Percentiles rank a stretch among this genome's conserved stretches.
Conservation (phyloP, 805 yeast species). For the Kazachstania viticola region DNA sequence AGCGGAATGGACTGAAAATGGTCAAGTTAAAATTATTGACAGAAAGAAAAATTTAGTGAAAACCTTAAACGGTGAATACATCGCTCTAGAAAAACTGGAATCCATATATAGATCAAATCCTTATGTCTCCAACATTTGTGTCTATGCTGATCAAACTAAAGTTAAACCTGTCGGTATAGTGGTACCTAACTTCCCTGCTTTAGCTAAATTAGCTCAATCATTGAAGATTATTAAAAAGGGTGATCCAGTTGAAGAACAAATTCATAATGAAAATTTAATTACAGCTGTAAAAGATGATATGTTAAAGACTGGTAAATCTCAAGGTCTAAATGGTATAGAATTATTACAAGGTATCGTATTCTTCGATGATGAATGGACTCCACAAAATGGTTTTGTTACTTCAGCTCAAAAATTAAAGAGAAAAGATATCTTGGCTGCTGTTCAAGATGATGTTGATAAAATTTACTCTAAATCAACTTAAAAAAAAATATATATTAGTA, state of each 20-base stretch:
- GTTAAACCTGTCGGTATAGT: constrained; percentile 90
- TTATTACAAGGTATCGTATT: constrained; percentile 68
- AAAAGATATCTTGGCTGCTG: constrained; percentile 68
- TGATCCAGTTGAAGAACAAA: constrained; percentile 37
- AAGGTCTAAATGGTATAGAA: constrained; percentile 80
- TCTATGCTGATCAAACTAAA: constrained; percentile 79
- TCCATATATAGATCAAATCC: constrained; percentile 78
- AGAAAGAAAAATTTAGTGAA: constrained; percentile 93
- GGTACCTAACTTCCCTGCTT: constrained; percentile 60
- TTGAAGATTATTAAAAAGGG: constrained; percentile 37
- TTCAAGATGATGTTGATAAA: constrained; percentile 53
- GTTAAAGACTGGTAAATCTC: constrained; percentile 63
- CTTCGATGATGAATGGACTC: constrained; percentile 93
- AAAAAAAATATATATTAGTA: no score
- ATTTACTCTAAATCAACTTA: no score
- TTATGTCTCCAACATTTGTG: constrained; percentile 72
- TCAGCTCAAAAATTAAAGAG: constrained; percentile 95
- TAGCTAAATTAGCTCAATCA: constrained; percentile 49
- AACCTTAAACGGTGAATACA: constrained; percentile 93
- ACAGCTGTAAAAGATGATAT: constrained; percentile 46
- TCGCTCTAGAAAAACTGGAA: constrained; percentile 92
- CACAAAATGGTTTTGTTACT: constrained; percentile 87
- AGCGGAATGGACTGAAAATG: constrained; percentile 80
- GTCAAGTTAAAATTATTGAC: constrained; percentile 76
- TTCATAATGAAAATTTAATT: constrained; percentile 45